Evolutionary conservation across 2,329 filamentous ascomycete genomes (phyloP).

Genomic region (Beauveria sp.): DNA sequence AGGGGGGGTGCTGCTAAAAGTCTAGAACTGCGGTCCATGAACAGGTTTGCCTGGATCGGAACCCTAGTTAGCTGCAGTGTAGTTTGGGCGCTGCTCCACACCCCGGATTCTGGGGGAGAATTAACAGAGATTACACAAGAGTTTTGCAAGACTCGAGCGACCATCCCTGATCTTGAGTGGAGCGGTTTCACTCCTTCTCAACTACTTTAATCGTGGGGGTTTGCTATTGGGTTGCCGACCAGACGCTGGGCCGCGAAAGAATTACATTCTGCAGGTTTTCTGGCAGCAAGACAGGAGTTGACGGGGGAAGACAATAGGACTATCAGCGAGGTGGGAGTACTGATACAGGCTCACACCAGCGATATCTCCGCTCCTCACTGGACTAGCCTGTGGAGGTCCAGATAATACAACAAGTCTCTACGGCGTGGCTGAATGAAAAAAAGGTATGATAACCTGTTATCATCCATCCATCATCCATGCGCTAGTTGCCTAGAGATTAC

Average conservation of each 20-base stretch:
- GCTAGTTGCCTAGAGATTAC: background rate
- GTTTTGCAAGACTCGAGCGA: background rate
- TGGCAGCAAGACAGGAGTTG: too few relatives aligned
- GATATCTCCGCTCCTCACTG: background rate
- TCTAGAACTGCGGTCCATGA: constrained; percentile 12
- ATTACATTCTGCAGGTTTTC: background rate
- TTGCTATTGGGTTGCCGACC: background rate
- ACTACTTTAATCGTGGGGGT: background rate
- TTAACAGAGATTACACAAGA: background rate
- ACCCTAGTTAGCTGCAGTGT: background rate
- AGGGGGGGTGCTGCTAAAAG: constrained; percentile 8
- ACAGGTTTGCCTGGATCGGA: constrained; percentile 9
- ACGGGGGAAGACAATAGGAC: too few relatives aligned
- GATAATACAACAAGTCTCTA: background rate
- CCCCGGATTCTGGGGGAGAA: constrained; percentile 8
- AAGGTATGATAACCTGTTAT: background rate
- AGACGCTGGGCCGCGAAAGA: background rate
- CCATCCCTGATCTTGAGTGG: background rate
- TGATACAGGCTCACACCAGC: background rate
- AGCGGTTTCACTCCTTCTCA: background rate
- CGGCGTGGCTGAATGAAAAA: background rate
- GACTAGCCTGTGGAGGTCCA: background rate
- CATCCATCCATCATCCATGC: background rate
- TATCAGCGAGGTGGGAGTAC: background rate
- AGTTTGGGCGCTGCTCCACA: background rate